Evolutionary conservation across 1,284 basidiomycete species (phyloP).

Genomic region (Cryptococcus sp.): DNA sequence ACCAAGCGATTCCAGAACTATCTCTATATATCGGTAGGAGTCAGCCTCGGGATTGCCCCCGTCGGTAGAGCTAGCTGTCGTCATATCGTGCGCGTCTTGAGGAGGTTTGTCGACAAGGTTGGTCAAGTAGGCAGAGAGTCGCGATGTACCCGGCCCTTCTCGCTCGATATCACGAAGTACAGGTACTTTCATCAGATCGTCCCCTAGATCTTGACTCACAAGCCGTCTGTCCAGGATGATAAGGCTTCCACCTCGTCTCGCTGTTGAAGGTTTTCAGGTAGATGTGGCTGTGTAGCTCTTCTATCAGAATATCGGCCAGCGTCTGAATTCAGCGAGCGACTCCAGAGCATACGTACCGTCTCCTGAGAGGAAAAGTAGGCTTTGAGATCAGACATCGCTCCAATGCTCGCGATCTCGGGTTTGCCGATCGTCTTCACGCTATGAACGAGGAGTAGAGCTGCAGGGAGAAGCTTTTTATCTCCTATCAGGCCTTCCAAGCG

Average conservation of each 20-base stretch:
- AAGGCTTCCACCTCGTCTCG: slow-evolving; percentile 83
- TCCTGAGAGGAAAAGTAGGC: slow-evolving; percentile 84
- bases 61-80: background rate
- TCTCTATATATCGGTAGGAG: slow-evolving; percentile 91
- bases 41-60: slow-evolving; percentile 83
- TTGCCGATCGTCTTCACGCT: slow-evolving; percentile 88
- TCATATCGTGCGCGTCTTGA: slow-evolving; percentile 2
- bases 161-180: slow-evolving; percentile 25
- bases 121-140: background rate
- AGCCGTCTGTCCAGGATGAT: slow-evolving; percentile 55
- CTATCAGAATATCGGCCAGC: slow-evolving; percentile 83
- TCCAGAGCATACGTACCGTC: slow-evolving; percentile 53
- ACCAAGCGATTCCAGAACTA: slow-evolving; percentile 83
- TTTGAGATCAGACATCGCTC: slow-evolving; percentile 82
- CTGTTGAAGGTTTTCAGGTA: slow-evolving; percentile 97
- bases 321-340: slow-evolving; percentile 52
- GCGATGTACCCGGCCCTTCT: background rate
- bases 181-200: background rate
- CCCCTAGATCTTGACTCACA: background rate
- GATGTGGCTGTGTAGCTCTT: slow-evolving; percentile 95
- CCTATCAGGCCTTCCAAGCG: slow-evolving; percentile 88
- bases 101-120: slow-evolving; percentile 16
- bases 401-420: slow-evolving; percentile 87
- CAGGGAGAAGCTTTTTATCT: slow-evolving; percentile 88
- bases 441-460: slow-evolving; percentile 78